Evolutionary conservation across 129 eudicot species (phyloP), one percentile per base, ranked within the genome.

Genomic region (Smallanthus sonchifolius): DNA sequence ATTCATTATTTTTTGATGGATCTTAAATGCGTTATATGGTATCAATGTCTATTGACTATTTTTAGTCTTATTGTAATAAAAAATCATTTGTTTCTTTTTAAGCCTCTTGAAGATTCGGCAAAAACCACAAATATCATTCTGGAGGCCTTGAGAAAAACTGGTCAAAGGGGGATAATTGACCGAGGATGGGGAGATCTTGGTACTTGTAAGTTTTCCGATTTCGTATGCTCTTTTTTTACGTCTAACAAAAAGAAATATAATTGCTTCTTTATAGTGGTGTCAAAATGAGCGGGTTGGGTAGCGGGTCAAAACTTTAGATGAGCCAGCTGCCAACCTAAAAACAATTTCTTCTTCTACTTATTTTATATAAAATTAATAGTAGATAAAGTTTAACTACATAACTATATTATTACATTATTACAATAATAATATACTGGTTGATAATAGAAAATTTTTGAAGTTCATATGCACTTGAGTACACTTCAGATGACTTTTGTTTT

Each of bases 141-240:
- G 84, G 99, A 95, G 80, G 97, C 99, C 14, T 79, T 95, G 73
- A 85, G 75, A 76, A 81, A 63, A 63, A 88, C 99, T 9, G 97
- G 96, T 55, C 99, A 91, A 70, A 86, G 99, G 86, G 99, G 99
- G 68, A 88, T 95, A 78, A 80, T 95, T 68, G 95, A 86, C 83
- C 89, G 92, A 54, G 99, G 99, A 44, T 95, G 99, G 99, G 99
- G 99, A 54, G 87, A 95, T 83, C 99, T 95, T 79, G 99, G 99
- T 69, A 73, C 86, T 20, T 73, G 99, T 95, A 86, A 83, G 98
- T 83, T 55, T 79, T 52, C 67, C 67, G 28, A 0, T 36, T 40
- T 4, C 5, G 8, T n/a, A 2, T 13, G 7, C 34, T 67, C 7
- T 28, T 1, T 24, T 67, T 44, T 61, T 43, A 3, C 36, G 7